A percentile compares a stretch with the other conserved stretches of the same genome.
phyloP scores from a whole-genome alignment of 306 rosid genomes.

The Vachellia collinsii region DNA sequence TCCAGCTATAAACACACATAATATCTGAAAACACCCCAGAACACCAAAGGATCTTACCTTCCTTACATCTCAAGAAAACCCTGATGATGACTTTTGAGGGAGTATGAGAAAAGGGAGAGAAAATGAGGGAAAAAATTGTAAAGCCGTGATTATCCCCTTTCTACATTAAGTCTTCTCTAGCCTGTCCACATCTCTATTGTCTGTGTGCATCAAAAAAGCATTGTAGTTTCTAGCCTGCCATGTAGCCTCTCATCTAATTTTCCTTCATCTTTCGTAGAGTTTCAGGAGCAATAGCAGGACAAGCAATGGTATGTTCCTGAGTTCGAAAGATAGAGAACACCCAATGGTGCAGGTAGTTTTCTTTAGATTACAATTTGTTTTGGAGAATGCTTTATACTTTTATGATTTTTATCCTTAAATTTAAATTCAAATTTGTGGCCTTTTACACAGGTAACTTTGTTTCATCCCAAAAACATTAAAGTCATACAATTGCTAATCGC shows the following conservation, averaged over 20 bases:
- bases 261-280: conserved; percentile 58
- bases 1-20: neutral
- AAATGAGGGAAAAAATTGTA: neutral
- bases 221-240: neutral
- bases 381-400: neutral
- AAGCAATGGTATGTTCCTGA: conserved; percentile 93
- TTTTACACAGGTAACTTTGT: neutral
- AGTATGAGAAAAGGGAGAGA: neutral
- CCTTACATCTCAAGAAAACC: neutral
- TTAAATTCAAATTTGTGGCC: neutral
- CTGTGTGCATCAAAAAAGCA: neutral
- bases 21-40: neutral
- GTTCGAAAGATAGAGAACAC: conserved; percentile 58
- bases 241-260: conserved; percentile 16
- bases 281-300: conserved; percentile 84
- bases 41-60: neutral
- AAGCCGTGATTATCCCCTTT: neutral
- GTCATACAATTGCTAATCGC: neutral
- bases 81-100: neutral
- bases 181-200: neutral
- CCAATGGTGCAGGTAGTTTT: conserved; percentile 72
- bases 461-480: neutral
- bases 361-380: neutral
- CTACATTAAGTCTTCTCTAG: neutral
- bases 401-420: neutral